These are phyloP conservation scores for Reticulomyxa filosa DNA, from an alignment of 78 protist genomes.

Conservation along the genomic window DNA sequence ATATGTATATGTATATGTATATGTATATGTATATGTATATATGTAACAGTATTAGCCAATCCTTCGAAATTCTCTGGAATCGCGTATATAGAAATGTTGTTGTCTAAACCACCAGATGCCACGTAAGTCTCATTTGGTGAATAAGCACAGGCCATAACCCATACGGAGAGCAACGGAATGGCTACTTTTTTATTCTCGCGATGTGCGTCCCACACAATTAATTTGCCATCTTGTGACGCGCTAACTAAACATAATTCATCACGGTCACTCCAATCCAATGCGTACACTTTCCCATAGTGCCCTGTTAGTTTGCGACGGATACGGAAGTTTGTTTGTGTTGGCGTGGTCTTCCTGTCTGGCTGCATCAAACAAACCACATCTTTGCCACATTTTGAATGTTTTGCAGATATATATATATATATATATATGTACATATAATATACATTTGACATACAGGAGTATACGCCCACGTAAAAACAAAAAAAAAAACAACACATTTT, in stretches of 20 bases:
- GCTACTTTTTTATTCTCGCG: neutral
- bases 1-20: too few relatives aligned
- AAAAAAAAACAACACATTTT: too few relatives aligned
- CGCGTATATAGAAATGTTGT: neutral
- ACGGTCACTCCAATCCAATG: neutral
- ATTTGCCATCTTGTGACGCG: conserved; percentile 11
- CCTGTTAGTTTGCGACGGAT: neutral
- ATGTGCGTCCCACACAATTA: conserved; percentile 10
- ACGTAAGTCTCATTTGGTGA: neutral
- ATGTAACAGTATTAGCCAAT: too few relatives aligned
- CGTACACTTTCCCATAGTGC: neutral
- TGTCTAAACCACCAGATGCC: conserved; percentile 16
- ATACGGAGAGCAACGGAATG: neutral
- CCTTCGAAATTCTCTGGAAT: neutral
- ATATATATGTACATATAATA: too few relatives aligned
- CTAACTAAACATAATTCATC: neutral
- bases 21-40: too few relatives aligned
- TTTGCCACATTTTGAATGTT: too few relatives aligned
- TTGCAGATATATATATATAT: too few relatives aligned
- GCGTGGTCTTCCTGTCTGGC: too few relatives aligned
- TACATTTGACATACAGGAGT: too few relatives aligned
- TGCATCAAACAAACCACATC: too few relatives aligned
- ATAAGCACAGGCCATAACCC: conserved; percentile 21
- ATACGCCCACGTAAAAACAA: too few relatives aligned
- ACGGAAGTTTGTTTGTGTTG: too few relatives aligned